Conservation (phyloP, 2,329 filamentous ascomycete species). For the Aspergillus proliferans region DNA sequence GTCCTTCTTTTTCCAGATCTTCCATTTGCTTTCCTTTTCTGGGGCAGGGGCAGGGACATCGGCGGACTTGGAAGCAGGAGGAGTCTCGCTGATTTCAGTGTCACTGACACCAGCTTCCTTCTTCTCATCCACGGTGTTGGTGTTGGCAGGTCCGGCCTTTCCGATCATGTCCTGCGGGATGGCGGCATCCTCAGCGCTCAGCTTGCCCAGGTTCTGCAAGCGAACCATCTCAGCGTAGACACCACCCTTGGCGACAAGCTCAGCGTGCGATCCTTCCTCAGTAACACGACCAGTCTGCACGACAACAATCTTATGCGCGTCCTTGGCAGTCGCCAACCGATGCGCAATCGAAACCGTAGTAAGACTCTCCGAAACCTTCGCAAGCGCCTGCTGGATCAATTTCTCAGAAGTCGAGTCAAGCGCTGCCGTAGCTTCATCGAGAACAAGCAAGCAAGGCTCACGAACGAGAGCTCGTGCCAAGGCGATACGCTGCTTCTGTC, state of each 20-base stretch:
- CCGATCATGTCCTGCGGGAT: slow-evolving; percentile 12
- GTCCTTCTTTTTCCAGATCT: neutral
- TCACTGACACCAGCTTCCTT: slow-evolving; percentile 18
- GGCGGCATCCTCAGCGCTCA: slow-evolving; percentile 13
- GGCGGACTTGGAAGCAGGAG: slow-evolving; percentile 7
- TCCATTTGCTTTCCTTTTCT: neutral
- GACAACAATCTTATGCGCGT: slow-evolving; percentile 35
- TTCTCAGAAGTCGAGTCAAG: slow-evolving; percentile 32
- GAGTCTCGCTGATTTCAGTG: slow-evolving; percentile 9
- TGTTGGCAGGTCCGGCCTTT: slow-evolving; percentile 12
- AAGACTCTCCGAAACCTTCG: slow-evolving; percentile 20
- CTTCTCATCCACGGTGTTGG: slow-evolving; percentile 10
- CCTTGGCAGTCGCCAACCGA: slow-evolving; percentile 29
- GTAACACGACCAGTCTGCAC: slow-evolving; percentile 27
- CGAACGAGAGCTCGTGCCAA: slow-evolving; percentile 80
- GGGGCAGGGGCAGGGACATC: neutral
- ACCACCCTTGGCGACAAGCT: slow-evolving; percentile 29
- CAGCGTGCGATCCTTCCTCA: slow-evolving; percentile 28
- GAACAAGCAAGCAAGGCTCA: slow-evolving; percentile 67
- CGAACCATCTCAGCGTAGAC: slow-evolving; percentile 46
- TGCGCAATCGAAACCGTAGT: slow-evolving; percentile 35
- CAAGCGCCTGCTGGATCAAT: slow-evolving; percentile 28
- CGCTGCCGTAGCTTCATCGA: slow-evolving; percentile 34
- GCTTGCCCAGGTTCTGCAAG: slow-evolving; percentile 36
- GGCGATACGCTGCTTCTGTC: slow-evolving; percentile 84